Conservation (phyloP, 2,329 filamentous ascomycete species). For the Ustulina deusta region DNA sequence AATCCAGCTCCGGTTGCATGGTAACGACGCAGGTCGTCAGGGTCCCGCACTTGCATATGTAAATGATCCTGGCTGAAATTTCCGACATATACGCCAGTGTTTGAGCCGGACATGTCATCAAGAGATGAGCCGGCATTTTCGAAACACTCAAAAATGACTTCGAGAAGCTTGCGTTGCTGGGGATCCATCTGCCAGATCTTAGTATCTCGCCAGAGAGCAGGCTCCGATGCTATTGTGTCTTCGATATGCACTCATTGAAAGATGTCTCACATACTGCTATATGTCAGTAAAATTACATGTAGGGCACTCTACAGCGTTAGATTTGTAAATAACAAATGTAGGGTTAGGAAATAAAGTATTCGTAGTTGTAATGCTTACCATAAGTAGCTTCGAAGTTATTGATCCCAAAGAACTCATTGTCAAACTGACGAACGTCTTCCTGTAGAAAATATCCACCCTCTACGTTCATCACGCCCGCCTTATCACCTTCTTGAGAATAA, state of each 20-base stretch:
- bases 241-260: too few species aligned
- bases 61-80: conserved; percentile 45
- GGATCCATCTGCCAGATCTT: too few species aligned
- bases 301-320: too few species aligned
- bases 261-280: too few species aligned
- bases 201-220: too few species aligned
- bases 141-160: conserved; percentile 52
- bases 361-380: too few species aligned
- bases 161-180: conserved; percentile 51
- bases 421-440: conserved; percentile 33
- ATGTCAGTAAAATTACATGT: too few species aligned
- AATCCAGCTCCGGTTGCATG: conserved; percentile 46
- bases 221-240: too few species aligned
- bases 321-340: too few species aligned
- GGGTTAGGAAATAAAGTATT: too few species aligned
- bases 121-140: conserved; percentile 38
- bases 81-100: conserved; percentile 45
- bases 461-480: conserved; percentile 12
- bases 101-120: conserved; percentile 31
- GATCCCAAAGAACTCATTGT: conserved; percentile 38
- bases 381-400: conserved; percentile 35
- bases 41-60: conserved; percentile 42
- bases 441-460: conserved; percentile 46
- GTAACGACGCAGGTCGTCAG: conserved; percentile 45
- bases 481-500: conserved; percentile 27